These are phyloP conservation scores for Helicocarpus griseus DNA, from an alignment of 2,329 filamentous ascomycete genomes.

Conservation along the genomic window DNA sequence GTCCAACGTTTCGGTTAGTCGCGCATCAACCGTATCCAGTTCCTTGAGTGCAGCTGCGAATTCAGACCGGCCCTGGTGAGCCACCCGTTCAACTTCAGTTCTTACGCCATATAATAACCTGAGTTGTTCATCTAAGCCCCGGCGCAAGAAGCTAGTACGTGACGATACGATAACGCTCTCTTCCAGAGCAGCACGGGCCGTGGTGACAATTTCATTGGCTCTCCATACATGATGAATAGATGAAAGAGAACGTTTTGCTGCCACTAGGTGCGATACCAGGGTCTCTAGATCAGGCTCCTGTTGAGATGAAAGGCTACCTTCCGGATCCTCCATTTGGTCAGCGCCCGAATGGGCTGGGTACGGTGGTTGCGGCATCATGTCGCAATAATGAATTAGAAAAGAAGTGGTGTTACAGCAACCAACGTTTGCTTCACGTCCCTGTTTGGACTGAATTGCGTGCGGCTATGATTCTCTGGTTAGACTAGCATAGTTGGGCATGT, in stretches of 20 bases:
- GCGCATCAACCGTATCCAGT: conserved; percentile 50
- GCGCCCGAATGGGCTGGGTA: not conserved
- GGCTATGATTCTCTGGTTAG: too few relatives aligned
- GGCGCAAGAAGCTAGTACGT: conserved; percentile 57
- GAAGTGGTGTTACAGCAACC: too few relatives aligned
- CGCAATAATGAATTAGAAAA: not conserved
- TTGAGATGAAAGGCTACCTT: conserved; percentile 2
- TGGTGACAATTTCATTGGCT: conserved; percentile 74
- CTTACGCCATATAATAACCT: conserved; percentile 35
- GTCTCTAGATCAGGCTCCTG: conserved; percentile 52
- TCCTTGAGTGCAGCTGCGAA: conserved; percentile 42
- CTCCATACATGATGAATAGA: conserved; percentile 75
- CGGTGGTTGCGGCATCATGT: not conserved
- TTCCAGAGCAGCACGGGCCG: conserved; percentile 65
- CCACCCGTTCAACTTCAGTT: conserved; percentile 34
- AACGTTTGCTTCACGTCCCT: too few relatives aligned
- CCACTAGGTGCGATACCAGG: conserved; percentile 73
- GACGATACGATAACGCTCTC: conserved; percentile 66
- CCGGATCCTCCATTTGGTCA: conserved; percentile 1
- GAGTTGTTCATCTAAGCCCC: conserved; percentile 46
- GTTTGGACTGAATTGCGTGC: too few relatives aligned
- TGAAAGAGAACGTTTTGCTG: conserved; percentile 76
- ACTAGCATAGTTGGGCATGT: too few relatives aligned
- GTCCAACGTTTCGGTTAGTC: conserved; percentile 46
- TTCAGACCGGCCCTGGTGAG: conserved; percentile 32